These are phyloP conservation scores for Lasiosphaeris hirsuta DNA, from an alignment of 495 filamentous ascomycete genomes.

Conservation along the genomic window DNA sequence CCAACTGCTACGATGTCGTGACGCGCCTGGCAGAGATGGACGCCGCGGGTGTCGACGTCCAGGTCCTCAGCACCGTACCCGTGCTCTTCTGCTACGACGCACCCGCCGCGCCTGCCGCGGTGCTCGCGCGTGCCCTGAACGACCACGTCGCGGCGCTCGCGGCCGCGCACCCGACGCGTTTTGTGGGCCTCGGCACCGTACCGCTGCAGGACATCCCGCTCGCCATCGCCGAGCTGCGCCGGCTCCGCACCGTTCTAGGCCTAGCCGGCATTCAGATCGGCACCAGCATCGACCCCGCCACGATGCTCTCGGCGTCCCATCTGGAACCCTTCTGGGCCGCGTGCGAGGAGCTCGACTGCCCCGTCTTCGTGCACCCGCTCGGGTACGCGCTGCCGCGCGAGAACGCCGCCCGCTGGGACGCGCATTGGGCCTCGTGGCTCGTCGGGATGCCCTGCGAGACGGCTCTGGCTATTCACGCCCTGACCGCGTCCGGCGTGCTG, in stretches of 20 bases:
- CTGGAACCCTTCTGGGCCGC: constrained; percentile 24
- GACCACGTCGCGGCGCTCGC: constrained; percentile 21
- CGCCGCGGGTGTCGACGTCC: constrained; percentile 28
- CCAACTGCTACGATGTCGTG: constrained; percentile 23
- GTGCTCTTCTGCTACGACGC: constrained; percentile 32
- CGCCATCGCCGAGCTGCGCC: constrained; percentile 61
- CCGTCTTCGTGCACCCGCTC: constrained; percentile 28
- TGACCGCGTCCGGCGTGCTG: constrained; percentile 23
- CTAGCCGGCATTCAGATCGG: constrained; percentile 29
- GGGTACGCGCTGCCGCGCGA: constrained; percentile 26
- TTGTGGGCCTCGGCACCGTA: constrained; percentile 25
- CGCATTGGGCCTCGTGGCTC: constrained; percentile 25
- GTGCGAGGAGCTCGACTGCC: constrained; percentile 20
- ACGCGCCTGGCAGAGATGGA: constrained; percentile 27
- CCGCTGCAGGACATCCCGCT: constrained; percentile 51
- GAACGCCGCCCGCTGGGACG: constrained; percentile 20
- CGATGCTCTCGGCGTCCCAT: constrained; percentile 19
- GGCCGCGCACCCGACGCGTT: constrained; percentile 5
- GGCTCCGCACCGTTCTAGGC: constrained; percentile 4
- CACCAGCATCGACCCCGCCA: constrained; percentile 14
- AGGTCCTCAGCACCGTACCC: constrained; percentile 30
- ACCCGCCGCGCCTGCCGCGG: constrained; percentile 9
- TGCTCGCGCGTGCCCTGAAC: constrained; percentile 23
- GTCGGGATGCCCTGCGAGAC: constrained; percentile 32
- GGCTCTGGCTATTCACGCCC: constrained; percentile 26